A percentile compares a stretch with the other conserved stretches of the same genome.
Conservation (phyloP, 1,284 basidiomycete genomes). For the Ganoderma boninense region DNA sequence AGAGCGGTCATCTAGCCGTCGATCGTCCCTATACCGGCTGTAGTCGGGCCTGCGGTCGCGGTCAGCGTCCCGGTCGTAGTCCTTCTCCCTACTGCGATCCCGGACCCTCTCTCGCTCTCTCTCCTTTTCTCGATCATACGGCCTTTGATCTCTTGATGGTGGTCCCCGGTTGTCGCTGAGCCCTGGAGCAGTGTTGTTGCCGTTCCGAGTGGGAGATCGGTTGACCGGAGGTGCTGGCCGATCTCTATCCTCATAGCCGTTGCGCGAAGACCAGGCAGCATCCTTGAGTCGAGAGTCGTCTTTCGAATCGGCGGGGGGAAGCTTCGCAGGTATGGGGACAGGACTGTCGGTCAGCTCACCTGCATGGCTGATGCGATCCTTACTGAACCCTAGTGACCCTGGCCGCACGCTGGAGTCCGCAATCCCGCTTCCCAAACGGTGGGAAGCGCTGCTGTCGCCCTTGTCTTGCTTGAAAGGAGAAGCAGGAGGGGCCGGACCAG, state of each 20-base stretch:
- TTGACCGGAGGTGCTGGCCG: constrained; percentile 24
- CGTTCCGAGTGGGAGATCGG: constrained; percentile 24
- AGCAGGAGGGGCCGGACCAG: constrained; percentile 15
- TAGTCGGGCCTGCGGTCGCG: constrained; percentile 39
- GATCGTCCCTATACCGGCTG: constrained; percentile 35
- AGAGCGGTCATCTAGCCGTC: constrained; percentile 38
- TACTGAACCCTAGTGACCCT: constrained; percentile 21
- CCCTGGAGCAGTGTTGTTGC: constrained; percentile 11
- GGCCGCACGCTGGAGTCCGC: constrained; percentile 12
- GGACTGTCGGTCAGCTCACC: constrained; percentile 27
- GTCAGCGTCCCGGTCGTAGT: constrained; percentile 38
- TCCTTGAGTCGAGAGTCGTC: constrained; percentile 33
- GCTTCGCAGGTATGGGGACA: constrained; percentile 27
- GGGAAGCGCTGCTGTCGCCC: background rate
- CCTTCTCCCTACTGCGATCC: constrained; percentile 35
- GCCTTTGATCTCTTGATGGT: constrained; percentile 27
- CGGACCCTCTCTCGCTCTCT: constrained; percentile 40
- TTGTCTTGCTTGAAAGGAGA: constrained; percentile 12
- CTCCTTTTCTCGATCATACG: constrained; percentile 32
- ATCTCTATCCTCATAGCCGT: constrained; percentile 33
- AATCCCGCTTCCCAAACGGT: constrained; percentile 6
- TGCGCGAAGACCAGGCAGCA: constrained; percentile 33
- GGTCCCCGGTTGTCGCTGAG: constrained; percentile 27
- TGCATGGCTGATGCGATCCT: constrained; percentile 23
- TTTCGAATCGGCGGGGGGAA: constrained; percentile 30